Evolutionary conservation across 2,329 filamentous ascomycete species (phyloP), one percentile per base, ranked within the genome.

Genomic region (Beauveria bassiana): DNA sequence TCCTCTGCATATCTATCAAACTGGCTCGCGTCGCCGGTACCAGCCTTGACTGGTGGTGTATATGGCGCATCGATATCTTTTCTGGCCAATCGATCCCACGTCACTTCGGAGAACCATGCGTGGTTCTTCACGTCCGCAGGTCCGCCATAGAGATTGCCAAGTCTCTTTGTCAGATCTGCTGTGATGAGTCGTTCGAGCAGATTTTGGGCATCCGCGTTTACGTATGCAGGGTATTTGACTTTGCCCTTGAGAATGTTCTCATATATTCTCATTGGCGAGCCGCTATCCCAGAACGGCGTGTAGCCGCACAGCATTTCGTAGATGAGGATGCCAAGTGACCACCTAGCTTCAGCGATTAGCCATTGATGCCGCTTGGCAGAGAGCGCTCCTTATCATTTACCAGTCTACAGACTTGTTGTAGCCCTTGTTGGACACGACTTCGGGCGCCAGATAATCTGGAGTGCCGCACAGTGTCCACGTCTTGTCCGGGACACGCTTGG

Each of bases 321-420:
- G 74, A 99, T 98, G 68, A 99, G 80, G 72, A 99, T 98, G 51
- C 95, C 95, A 62, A 99, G 82, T 59, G 93, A 98, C 95, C 95
- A 99, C 93, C 93, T 97, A 60, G 12, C 45, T 31, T 28, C 20
- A 20, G 34, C 34, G 34, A 55, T 64, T 62, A 63, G 58, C 56
- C 10, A 43, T 42, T 20, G 22, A 26, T 57, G 61, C 51, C 12
- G 5, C 12, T 20, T 40, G 67, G 20, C 7, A 18, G 7, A 18
- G 34, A 10, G 16, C 20, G 10, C 10, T 42, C 51, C 16, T 45
- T 65, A 62, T 20, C n/a, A 78, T 90, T 78, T 78, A 97, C 95
- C 95, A 99, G 74, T 99, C 95, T 20, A 99, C 95, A 46, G 93
- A 97, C 75, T 98, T 99, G 80, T 99, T 99, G 81, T 99, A 99